Evolutionary conservation across 2,329 filamentous ascomycete species (phyloP).

Genomic region (Ophiocordyceps australis): DNA sequence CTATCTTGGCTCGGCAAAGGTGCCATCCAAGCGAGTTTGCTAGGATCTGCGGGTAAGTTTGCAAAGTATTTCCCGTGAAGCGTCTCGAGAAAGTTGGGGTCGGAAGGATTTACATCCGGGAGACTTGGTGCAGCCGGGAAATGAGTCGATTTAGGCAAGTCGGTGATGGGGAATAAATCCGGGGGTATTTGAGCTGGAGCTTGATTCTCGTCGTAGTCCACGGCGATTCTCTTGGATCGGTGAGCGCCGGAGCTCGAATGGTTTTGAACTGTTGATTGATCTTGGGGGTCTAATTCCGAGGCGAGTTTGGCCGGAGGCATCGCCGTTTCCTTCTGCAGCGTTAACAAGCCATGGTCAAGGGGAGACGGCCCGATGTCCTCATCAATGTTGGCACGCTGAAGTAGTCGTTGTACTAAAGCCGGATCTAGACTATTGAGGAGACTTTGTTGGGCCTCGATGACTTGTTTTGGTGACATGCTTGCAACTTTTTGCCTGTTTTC

Average conservation of each 20-base stretch:
- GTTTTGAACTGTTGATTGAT: slow-evolving; percentile 2
- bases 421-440: slow-evolving; percentile 65
- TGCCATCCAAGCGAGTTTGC: slow-evolving; percentile 79
- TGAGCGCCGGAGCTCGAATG: neutral
- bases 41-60: slow-evolving; percentile 65
- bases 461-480: slow-evolving; percentile 66
- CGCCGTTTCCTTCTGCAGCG: slow-evolving; percentile 2
- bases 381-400: slow-evolving; percentile 61
- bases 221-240: slow-evolving; percentile 9
- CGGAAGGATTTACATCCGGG: slow-evolving; percentile 66
- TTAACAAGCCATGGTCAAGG: slow-evolving; percentile 23
- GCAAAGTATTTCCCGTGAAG: slow-evolving; percentile 93
- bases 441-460: slow-evolving; percentile 62
- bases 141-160: slow-evolving; percentile 30
- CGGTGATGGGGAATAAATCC: slow-evolving; percentile 22
- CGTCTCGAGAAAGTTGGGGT: slow-evolving; percentile 65
- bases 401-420: slow-evolving; percentile 54
- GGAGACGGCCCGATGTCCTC: slow-evolving; percentile 27
- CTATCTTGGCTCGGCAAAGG: slow-evolving; percentile 47
- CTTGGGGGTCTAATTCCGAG: no score
- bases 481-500: slow-evolving; percentile 63
- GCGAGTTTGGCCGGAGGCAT: slow-evolving; percentile 2
- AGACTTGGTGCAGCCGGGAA: slow-evolving; percentile 36
- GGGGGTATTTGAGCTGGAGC: slow-evolving; percentile 19
- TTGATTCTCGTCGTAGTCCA: slow-evolving; percentile 21